Evolutionary conservation across 2,329 filamentous ascomycete genomes (phyloP), one percentile per base, ranked within the genome.

Genomic region (Parascedosporium putredinis): DNA sequence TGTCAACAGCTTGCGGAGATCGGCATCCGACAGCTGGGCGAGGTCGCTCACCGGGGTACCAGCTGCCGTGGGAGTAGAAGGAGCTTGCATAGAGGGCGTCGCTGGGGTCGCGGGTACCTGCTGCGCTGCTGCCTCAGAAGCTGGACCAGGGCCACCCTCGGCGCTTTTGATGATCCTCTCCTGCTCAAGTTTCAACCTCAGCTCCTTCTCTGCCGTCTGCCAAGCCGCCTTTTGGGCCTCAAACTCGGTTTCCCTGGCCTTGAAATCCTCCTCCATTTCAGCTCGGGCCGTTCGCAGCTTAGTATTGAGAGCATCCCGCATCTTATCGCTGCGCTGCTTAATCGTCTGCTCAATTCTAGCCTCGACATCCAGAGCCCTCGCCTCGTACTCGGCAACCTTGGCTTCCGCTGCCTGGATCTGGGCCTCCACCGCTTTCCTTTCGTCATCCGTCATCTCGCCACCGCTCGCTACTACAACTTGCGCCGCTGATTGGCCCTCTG

Each of bases 231-330:
- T 49, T 18, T 27, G n/a, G n/a, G n/a, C 16, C 20, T 49, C 36
- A n/a, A 49, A 49, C 34, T 49, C 47, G 34, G 25, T 36, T 22
- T 49, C 47, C 14, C 50, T 47, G n/a, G 48, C 45, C 58, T 78
- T 78, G 50, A 69, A 71, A 52, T 76, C 71, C 27, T 74, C 72
- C 47, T 74, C 72, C 54, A 71, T 66, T 52, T 73, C 69, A 47
- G 72, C 64, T 55, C 74, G 76, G 42, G 81, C 76, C 57, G 88
- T 87, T 51, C 73, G 78, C 14, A 95, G 72, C 60, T 85, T 88
- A 60, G 79, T 81, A 58, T 82, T 84, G 46, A 88, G 67, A 2
- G 76, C 67, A 20, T 77, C 73, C 59, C 82, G 84, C 83, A 88
- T 85, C 61, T 77, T 78, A 40, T 86, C 79, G 1, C 81, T 81